These are phyloP conservation scores for Loxodes magnus DNA, from an alignment of 73 alveolate genomes.

Conservation along the genomic window DNA sequence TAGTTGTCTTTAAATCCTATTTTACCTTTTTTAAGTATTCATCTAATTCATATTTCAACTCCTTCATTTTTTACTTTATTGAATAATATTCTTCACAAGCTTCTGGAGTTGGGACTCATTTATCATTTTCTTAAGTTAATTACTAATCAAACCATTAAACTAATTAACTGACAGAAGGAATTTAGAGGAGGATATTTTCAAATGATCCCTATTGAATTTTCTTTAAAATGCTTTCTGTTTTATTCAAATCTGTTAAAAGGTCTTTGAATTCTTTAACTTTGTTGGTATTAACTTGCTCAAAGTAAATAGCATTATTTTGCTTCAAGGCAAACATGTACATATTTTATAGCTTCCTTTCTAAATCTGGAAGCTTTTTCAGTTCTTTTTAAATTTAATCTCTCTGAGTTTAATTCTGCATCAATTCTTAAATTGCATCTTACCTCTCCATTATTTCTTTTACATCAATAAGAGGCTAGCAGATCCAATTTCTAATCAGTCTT, in stretches of 20 bases:
- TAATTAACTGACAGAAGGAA: too few species aligned
- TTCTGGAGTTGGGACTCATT: constrained; percentile 52
- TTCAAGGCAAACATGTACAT: constrained; percentile 34
- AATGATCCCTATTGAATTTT: too few species aligned
- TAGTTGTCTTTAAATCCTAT: constrained; percentile 7
- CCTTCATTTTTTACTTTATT: constrained; percentile 23
- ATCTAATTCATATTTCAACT: constrained; percentile 8
- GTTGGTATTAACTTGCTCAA: constrained; percentile 65
- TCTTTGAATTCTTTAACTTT: constrained; percentile 64
- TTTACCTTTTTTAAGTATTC: constrained; percentile 14
- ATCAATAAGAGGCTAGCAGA: constrained; percentile 62
- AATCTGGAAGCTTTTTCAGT: constrained; percentile 38
- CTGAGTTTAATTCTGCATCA: constrained; percentile 45
- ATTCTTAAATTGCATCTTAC: constrained; percentile 78
- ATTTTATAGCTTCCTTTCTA: constrained; percentile 48
- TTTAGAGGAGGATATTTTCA: too few species aligned
- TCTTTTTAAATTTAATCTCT: constrained; percentile 45
- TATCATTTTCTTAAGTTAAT: too few species aligned
- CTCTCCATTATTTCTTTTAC: constrained; percentile 52
- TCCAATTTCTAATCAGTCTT: constrained; percentile 81
- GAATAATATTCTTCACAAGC: constrained; percentile 44
- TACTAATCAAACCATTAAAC: too few species aligned
- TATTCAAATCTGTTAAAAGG: constrained; percentile 31
- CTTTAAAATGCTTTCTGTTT: too few species aligned
- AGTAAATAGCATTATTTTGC: constrained; percentile 71